Base-by-base conservation (phyloP, 129 eudicot species). In the Tanacetum coccineum region DNA sequence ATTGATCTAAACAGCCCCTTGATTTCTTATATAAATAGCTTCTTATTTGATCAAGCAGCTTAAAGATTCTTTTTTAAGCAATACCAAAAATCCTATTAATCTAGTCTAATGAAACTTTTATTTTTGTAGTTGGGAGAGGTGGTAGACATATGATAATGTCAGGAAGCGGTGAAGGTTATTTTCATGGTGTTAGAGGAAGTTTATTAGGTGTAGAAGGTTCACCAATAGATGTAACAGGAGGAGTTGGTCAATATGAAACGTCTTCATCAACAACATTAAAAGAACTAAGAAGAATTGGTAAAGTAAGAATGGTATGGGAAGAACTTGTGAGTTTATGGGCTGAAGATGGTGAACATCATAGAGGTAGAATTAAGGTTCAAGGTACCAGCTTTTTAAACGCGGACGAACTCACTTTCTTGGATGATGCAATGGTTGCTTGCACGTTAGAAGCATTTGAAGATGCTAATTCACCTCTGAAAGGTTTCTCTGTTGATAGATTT, bases 351-450 rank as follows among this genome's bases (percentile, higher is more conserved):
- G 96, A 83, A 20, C 86, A 75, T 71, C 87, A 88, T 54, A 76
- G 85, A 59, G 96, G 92, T 22, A 77, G 96, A 70, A 76, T 88
- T 17, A 88, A 85, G 75, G 69, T 82, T 59, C 87, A 83, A 64
- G 87, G 93, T 7, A 76, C 86, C 21, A 85, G 80, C 57, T 84
- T 88, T 54, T 74, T 88, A 72, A 76, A 81, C 13, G 96, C 96
- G 17, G 93, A 88, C 79, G 96, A 88, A 60, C 70, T 88, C 18
- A 61, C 88, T 46, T 88, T 73, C 81, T 72, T 88, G 64, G 96
- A 88, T 75, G 96, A 88, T 64, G 74, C 96, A 26, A 85, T 88
- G 96, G 89, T 85, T 58, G 87, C 92, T 73, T 85, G 88, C 60
- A 67, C 85, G 6, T 75, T 88, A 79, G 96, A 88, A 72, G 71